Percentiles rank a stretch among this genome's conserved stretches.
Evolutionary conservation across 2,329 filamentous ascomycete genomes (phyloP).

Genomic region (Aureobasidium sp.): DNA sequence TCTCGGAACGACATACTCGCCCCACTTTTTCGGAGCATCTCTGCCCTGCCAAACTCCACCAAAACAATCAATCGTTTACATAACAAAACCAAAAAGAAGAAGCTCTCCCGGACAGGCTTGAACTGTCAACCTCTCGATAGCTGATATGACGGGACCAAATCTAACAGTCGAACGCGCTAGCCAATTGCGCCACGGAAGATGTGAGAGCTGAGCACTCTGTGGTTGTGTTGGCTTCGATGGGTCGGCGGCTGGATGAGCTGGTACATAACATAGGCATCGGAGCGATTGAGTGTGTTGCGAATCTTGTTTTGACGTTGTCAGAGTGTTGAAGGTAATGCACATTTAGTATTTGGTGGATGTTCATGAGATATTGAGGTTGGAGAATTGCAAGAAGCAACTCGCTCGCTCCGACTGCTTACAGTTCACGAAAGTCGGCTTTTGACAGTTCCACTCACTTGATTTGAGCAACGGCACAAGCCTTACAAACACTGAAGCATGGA

Average conservation of each 20-base stretch:
- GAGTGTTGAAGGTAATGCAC: no score
- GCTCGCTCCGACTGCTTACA: no score
- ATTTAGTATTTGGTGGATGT: no score
- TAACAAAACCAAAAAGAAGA: neutral
- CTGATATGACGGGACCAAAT: no score
- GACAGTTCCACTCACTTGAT: no score
- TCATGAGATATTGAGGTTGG: no score
- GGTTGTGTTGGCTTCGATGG: neutral
- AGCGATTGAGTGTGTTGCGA: no score
- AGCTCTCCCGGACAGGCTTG: neutral
- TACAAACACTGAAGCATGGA: no score
- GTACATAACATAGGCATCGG: neutral
- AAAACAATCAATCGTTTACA: neutral
- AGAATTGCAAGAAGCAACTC: no score
- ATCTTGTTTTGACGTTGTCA: no score
- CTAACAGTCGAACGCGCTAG: neutral
- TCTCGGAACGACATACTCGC: neutral
- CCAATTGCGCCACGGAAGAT: neutral
- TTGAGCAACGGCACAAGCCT: no score
- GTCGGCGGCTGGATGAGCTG: neutral
- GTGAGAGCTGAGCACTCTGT: neutral
- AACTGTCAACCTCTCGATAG: neutral
- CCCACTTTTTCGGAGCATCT: neutral
- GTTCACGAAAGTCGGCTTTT: no score
- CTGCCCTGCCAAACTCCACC: neutral